These are phyloP conservation scores for Tylopilus felleus DNA, from an alignment of 768 basidiomycete species.

Conservation along the genomic window DNA sequence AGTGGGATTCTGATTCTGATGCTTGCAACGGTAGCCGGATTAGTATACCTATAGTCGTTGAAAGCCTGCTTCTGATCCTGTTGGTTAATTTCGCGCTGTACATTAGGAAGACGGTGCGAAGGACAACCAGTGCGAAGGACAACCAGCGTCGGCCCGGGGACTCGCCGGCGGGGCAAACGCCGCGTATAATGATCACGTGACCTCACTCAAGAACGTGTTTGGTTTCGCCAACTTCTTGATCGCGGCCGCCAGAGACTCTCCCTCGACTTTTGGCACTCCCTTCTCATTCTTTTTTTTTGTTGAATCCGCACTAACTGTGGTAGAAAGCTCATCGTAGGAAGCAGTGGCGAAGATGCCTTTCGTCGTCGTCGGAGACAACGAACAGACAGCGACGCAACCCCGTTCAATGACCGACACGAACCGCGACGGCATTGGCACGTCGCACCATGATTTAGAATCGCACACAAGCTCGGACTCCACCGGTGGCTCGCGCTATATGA, in stretches of 20 bases:
- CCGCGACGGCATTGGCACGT: conserved; percentile 9
- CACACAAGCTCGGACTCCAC: conserved; percentile 1
- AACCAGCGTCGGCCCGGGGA: too few species aligned
- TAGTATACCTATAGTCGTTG: too few species aligned
- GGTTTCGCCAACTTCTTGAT: not conserved
- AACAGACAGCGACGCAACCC: not conserved
- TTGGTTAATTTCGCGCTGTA: too few species aligned
- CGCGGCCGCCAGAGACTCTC: not conserved
- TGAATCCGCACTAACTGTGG: not conserved
- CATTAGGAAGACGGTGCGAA: too few species aligned
- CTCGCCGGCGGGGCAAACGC: too few species aligned
- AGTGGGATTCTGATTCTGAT: too few species aligned
- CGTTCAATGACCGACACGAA: conserved; percentile 17
- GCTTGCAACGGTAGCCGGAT: too few species aligned
- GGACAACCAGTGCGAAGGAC: too few species aligned
- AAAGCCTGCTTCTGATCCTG: too few species aligned
- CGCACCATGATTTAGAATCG: not conserved
- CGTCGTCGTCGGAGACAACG: too few species aligned
- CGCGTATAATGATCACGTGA: conserved; percentile 9
- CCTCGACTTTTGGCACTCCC: not conserved
- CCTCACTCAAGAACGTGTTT: not conserved
- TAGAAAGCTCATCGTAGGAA: not conserved
- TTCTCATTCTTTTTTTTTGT: not conserved
- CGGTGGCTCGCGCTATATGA: not conserved
- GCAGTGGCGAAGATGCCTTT: not conserved